Percentiles rank a stretch among this genome's conserved stretches.
Evolutionary conservation across 2,329 filamentous ascomycete species (phyloP).

Genomic region (Scorias spongiosa): DNA sequence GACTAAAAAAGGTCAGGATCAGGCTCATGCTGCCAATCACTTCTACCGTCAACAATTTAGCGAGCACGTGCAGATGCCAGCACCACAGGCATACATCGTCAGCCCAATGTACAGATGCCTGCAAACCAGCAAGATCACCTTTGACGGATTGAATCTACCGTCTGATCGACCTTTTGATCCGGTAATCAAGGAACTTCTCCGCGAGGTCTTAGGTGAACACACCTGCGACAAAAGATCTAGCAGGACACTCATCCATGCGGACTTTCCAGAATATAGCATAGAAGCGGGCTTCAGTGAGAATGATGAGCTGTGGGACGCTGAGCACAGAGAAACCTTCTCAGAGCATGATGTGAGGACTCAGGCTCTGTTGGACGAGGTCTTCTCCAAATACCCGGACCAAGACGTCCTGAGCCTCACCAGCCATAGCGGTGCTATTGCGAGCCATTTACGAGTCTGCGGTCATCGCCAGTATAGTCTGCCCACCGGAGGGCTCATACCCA

Average conservation of each 20-base stretch:
- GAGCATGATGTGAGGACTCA: constrained; percentile 22
- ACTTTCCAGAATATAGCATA: constrained; percentile 40
- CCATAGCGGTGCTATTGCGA: constrained; percentile 44
- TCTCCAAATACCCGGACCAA: constrained; percentile 3
- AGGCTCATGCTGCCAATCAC: constrained; percentile 42
- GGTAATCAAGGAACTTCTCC: constrained; percentile 45
- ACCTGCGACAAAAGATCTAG: constrained; percentile 50
- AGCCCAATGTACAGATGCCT: constrained; percentile 50
- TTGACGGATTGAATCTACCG: constrained; percentile 38
- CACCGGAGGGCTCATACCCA: constrained; percentile 37
- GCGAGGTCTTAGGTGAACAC: constrained; percentile 52
- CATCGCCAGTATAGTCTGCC: constrained; percentile 32
- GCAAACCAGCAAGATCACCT: constrained; percentile 48
- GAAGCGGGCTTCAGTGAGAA: constrained; percentile 47
- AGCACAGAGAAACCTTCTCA: constrained; percentile 33
- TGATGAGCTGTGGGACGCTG: constrained; percentile 37
- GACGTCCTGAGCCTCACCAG: constrained; percentile 39
- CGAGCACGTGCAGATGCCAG: constrained; percentile 36
- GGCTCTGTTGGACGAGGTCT: constrained; percentile 33
- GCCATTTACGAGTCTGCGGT: constrained; percentile 31
- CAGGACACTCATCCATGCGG: constrained; percentile 36
- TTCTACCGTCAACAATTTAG: constrained; percentile 44
- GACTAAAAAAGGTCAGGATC: constrained; percentile 39
- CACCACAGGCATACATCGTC: constrained; percentile 49
- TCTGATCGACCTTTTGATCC: constrained; percentile 38